Conservation (phyloP, 495 filamentous ascomycete genomes). For the Penicillium flavigenum region DNA sequence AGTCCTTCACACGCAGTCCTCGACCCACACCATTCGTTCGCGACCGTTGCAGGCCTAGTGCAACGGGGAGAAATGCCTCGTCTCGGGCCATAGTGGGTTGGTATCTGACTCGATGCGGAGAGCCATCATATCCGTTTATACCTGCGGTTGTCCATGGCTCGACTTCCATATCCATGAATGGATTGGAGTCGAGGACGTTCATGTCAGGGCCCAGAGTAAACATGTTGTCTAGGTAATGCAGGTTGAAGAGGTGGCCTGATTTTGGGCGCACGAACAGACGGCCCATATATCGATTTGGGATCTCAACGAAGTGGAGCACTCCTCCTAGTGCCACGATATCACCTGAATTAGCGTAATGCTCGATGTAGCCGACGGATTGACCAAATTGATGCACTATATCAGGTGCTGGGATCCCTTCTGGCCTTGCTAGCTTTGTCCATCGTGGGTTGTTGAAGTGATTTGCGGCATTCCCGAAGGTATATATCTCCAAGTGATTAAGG, state of each 20-base stretch:
- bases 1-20: conserved; percentile 57
- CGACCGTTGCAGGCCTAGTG: not conserved
- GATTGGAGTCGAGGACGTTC: conserved; percentile 30
- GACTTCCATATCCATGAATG: conserved; percentile 40
- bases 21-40: not conserved
- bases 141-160: conserved; percentile 6
- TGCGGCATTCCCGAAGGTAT: conserved; percentile 81
- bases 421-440: conserved; percentile 32
- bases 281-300: conserved; percentile 65
- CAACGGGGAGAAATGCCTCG: conserved; percentile 5
- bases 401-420: not conserved
- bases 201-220: conserved; percentile 50
- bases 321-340: conserved; percentile 80
- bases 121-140: not conserved
- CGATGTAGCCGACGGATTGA: conserved; percentile 64
- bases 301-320: conserved; percentile 59
- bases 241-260: conserved; percentile 71
- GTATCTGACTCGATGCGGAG: conserved; percentile 8
- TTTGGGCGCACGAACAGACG: conserved; percentile 67
- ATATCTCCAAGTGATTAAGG: conserved; percentile 72
- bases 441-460: conserved; percentile 85
- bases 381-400: conserved; percentile 7
- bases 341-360: conserved; percentile 77
- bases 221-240: conserved; percentile 83
- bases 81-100: conserved; percentile 10